Conservation (phyloP, 305 asterid species). For the Fraxinus angustifolia region DNA sequence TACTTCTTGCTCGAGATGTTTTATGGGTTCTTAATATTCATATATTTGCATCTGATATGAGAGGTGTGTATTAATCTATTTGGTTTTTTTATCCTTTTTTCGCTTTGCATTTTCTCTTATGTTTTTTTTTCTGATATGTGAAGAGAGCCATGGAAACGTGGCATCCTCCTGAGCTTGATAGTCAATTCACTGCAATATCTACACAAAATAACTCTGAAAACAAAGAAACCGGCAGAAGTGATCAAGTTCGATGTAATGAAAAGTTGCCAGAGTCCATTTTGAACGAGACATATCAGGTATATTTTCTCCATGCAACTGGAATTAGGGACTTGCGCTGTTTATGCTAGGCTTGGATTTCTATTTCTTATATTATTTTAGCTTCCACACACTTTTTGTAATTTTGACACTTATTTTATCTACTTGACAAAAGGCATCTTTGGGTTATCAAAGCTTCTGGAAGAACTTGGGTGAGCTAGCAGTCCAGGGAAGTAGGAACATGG, state of each 20-base stretch:
- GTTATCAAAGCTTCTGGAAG: slow-evolving; percentile 30
- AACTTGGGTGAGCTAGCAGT: slow-evolving; percentile 24
- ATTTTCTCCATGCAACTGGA: slow-evolving; percentile 10
- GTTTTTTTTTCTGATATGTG: background rate
- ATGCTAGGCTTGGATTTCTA: background rate
- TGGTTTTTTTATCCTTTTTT: background rate
- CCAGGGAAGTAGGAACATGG: slow-evolving; percentile 22
- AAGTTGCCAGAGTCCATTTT: slow-evolving; percentile 9
- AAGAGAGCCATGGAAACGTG: slow-evolving; percentile 15
- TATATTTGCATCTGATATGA: background rate
- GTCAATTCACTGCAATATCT: slow-evolving; percentile 10
- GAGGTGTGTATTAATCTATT: background rate
- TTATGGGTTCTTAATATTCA: background rate
- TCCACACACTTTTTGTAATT: background rate
- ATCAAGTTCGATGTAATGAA: slow-evolving; percentile 19
- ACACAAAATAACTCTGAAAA: slow-evolving; percentile 14
- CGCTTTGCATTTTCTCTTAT: background rate
- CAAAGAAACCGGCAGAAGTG: slow-evolving; percentile 17
- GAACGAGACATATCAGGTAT: slow-evolving; percentile 20
- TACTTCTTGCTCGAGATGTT: background rate
- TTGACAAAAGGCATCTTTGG: slow-evolving; percentile 25
- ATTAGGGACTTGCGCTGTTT: slow-evolving; percentile 17
- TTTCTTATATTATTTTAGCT: background rate
- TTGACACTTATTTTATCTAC: slow-evolving; percentile 8
- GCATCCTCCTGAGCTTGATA: slow-evolving; percentile 14